phyloP scores from a whole-genome alignment of 148 eudicot species.

The Linanthus parryae region DNA sequence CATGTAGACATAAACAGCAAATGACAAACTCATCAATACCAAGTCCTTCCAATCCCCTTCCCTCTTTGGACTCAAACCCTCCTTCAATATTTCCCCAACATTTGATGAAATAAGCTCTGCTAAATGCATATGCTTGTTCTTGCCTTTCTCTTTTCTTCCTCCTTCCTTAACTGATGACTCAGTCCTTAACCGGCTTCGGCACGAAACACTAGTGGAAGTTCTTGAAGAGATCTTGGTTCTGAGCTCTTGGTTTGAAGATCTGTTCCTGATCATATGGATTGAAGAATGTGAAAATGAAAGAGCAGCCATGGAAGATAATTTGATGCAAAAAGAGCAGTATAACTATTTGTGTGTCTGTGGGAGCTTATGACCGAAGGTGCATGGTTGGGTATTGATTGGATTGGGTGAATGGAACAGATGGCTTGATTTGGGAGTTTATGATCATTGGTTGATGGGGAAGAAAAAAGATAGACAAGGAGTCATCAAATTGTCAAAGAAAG shows the following conservation, averaged over 20 bases:
- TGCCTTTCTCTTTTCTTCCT: constrained; percentile 15
- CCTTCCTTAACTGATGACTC: constrained; percentile 14
- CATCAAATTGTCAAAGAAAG: not conserved
- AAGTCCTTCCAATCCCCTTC: constrained; percentile 94
- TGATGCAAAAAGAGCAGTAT: not conserved
- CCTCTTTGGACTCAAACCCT: constrained; percentile 64
- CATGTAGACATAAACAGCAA: constrained; percentile 86
- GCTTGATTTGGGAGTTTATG: not conserved
- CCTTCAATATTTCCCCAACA: constrained; percentile 39
- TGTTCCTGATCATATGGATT: constrained; percentile 12
- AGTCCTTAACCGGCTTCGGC: constrained; percentile 26
- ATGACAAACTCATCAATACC: constrained; percentile 75
- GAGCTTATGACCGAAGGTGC: constrained; percentile 1
- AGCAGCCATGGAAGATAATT: constrained; percentile 33
- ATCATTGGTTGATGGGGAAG: constrained; percentile 7
- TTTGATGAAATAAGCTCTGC: constrained; percentile 15
- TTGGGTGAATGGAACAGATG: not conserved
- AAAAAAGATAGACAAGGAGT: not conserved
- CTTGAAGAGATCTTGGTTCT: constrained; percentile 11
- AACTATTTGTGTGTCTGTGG: constrained; percentile 2
- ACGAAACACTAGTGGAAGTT: constrained; percentile 16
- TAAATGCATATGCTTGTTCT: constrained; percentile 11
- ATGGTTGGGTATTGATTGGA: constrained; percentile 3
- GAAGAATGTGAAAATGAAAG: constrained; percentile 21
- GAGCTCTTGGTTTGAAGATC: constrained; percentile 14